Conservation (phyloP, 2,329 filamentous ascomycete genomes). For the Fusarium staphyleae region DNA sequence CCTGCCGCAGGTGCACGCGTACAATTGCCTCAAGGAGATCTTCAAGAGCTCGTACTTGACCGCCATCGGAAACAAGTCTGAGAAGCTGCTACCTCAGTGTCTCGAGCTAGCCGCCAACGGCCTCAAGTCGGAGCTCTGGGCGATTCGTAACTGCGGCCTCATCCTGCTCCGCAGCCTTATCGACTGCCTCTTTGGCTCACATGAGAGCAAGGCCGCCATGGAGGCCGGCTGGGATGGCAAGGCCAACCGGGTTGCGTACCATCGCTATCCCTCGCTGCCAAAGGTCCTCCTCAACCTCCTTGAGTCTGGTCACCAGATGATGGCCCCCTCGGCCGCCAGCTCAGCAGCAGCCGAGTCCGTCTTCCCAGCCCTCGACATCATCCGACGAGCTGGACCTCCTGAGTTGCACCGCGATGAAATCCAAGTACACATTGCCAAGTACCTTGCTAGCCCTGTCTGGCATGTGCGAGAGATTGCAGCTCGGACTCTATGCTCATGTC, state of each 20-base stretch:
- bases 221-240: constrained; percentile 70
- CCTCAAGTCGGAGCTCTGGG: constrained; percentile 85
- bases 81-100: constrained; percentile 74
- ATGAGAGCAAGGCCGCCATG: constrained; percentile 70
- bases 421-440: constrained; percentile 63
- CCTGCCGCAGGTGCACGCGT: constrained; percentile 89
- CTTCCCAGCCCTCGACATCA: constrained; percentile 83
- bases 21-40: constrained; percentile 92
- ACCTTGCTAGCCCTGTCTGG: constrained; percentile 76
- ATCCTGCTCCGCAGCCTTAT: constrained; percentile 88
- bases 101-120: constrained; percentile 82
- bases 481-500: constrained; percentile 71
- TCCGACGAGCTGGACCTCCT: constrained; percentile 74
- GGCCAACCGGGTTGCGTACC: constrained; percentile 71
- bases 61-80: constrained; percentile 73
- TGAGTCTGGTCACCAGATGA: constrained; percentile 56
- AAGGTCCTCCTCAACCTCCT: constrained; percentile 70
- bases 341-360: constrained; percentile 69
- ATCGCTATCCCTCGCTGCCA: constrained; percentile 71
- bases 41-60: constrained; percentile 84
- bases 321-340: constrained; percentile 47
- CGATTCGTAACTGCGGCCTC: constrained; percentile 90
- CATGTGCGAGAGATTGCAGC: constrained; percentile 83
- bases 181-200: constrained; percentile 77
- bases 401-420: constrained; percentile 62